Base-by-base conservation (phyloP, 1,284 basidiomycete genomes). In the Ustilago esculenta region DNA sequence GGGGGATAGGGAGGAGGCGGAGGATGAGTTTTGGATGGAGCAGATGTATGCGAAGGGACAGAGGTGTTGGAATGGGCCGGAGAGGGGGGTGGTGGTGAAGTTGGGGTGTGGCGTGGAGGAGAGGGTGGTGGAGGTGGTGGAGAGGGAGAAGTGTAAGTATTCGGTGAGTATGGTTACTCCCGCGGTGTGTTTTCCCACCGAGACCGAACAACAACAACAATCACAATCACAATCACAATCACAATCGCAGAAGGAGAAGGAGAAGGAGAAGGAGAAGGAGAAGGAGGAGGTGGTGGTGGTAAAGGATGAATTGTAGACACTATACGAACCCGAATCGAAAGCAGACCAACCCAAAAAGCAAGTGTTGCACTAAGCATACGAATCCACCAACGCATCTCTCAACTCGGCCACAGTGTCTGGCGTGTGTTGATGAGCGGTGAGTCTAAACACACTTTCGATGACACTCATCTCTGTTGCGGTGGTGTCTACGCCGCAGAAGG, bases 391-490 rank as follows among this genome's bases (percentile, higher is more conserved):
- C 10, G 80, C 80, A 47, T 79, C 77, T 20, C 80, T 65, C 37
- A 81, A 59, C 50, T 81, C 76, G 46, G 72, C 69, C 27, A 81
- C 77, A 4, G 76, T 75, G 10, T 75, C 70, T 5, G 56, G 58
- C 30, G 73, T 56, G 35, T 68, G 67, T 10, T 70, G 72, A 24
- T 70, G 66, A 18, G 67, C 72, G 21, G 67, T 73, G 34, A 77
- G 53, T 40, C 67, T 94, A 87, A 98, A 99, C 32, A 93, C 88
- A 32, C 94, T 93, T 83, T 99, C 96, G 74, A 98, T 96, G 46
- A 99, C 96, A 76, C 90, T 92, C 82, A 98, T 92, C 84, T 99
- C 96, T 48, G 95, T 98, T 17, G 96, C 96, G 20, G 95, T 98
- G 53, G 95, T 76, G 27, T 80, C 77, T 23, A 74, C 59, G 3